Conservation (phyloP, 257 asterid species). For the Thymus mandschuricus region DNA sequence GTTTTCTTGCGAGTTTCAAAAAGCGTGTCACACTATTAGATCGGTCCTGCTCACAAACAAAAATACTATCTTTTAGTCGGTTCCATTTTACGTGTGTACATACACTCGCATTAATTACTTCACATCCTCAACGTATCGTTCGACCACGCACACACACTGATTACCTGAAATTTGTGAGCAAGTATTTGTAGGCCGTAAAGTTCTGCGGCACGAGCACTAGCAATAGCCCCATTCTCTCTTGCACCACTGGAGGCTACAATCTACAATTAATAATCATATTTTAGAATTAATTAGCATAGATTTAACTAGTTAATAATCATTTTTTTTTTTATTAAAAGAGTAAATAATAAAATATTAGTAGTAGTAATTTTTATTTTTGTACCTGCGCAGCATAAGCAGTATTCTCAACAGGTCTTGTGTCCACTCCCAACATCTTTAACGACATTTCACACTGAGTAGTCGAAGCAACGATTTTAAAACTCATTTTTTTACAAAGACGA, state of each 20-base stretch:
- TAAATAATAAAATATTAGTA: too few relatives aligned
- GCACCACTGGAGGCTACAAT: slow-evolving; percentile 17
- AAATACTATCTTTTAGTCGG: too few relatives aligned
- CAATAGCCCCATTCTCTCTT: slow-evolving; percentile 34
- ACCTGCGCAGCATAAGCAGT: slow-evolving; percentile 37
- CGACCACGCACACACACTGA: too few relatives aligned
- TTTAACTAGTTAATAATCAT: too few relatives aligned
- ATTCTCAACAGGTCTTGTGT: neutral
- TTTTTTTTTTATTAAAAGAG: too few relatives aligned
- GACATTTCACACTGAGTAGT: slow-evolving; percentile 29
- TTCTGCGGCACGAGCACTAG: slow-evolving; percentile 33
- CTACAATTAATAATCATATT: neutral
- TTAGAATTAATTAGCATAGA: too few relatives aligned
- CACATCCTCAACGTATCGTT: too few relatives aligned
- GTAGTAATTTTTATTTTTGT: too few relatives aligned
- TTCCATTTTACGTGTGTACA: too few relatives aligned
- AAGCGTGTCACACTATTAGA: slow-evolving; percentile 25
- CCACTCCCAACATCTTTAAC: slow-evolving; percentile 25
- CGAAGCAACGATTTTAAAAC: too few relatives aligned
- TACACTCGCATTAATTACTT: too few relatives aligned
- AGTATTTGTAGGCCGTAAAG: slow-evolving; percentile 29
- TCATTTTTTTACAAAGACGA: too few relatives aligned
- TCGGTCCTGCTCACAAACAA: slow-evolving; percentile 19
- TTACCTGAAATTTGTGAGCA: slow-evolving; percentile 19
- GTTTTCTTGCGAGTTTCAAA: slow-evolving; percentile 28